Conservation (phyloP, 345 rosid species). For the Acer yangbiense region DNA sequence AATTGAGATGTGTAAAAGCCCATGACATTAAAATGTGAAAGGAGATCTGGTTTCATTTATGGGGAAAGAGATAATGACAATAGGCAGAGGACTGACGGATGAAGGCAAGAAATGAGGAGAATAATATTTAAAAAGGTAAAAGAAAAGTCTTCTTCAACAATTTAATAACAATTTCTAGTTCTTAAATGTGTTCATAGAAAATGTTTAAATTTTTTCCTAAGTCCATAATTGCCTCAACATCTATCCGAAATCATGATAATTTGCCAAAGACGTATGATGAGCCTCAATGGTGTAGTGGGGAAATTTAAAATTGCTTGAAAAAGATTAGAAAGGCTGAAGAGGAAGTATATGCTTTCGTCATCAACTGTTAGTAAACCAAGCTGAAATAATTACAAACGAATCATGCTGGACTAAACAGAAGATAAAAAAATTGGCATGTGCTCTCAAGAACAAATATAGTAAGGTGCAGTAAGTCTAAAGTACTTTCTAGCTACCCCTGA, state of each 20-base stretch:
- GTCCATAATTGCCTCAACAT: background rate
- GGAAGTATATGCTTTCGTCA: background rate
- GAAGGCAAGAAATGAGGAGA: background rate
- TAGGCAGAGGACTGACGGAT: background rate
- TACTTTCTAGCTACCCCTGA: background rate
- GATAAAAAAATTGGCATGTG: background rate
- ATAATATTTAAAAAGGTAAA: background rate
- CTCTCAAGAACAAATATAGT: background rate
- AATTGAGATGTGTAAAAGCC: background rate
- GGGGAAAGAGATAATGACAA: background rate
- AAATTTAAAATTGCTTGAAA: background rate
- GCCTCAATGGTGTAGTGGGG: too few relatives aligned
- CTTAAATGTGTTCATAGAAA: background rate
- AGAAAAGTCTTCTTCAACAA: background rate
- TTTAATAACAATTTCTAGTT: background rate
- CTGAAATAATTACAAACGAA: background rate
- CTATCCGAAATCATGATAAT: too few relatives aligned
- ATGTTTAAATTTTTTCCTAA: background rate
- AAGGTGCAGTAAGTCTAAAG: background rate
- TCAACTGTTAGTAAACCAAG: background rate
- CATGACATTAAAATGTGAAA: background rate
- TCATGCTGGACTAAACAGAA: background rate
- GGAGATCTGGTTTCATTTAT: background rate
- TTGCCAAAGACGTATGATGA: too few relatives aligned
- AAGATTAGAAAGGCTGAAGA: background rate